Conservation (phyloP, 192 early-diverging fungal genomes). For the Coemansia erecta region DNA sequence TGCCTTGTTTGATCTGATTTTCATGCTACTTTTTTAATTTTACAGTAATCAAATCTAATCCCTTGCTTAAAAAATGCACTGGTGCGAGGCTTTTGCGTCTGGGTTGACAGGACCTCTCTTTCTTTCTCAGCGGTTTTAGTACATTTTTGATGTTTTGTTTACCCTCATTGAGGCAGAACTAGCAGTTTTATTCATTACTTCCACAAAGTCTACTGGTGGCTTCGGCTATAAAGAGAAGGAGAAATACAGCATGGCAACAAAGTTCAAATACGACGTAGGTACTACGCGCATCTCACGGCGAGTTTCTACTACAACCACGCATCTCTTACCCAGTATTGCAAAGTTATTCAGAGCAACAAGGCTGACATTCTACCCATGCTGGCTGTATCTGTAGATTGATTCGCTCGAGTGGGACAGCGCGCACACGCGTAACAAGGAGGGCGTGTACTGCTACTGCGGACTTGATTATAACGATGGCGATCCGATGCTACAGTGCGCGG, state of each 20-base stretch:
- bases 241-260: conserved; percentile 19
- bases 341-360: not conserved
- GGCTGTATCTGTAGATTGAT: conserved; percentile 30
- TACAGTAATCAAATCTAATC: not conserved
- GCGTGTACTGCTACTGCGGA: conserved; percentile 81
- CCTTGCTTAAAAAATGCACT: too few relatives aligned
- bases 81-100: not conserved
- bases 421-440: conserved; percentile 61
- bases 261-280: conserved; percentile 51
- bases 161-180: conserved; percentile 5
- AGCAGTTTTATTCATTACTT: not conserved
- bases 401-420: conserved; percentile 54
- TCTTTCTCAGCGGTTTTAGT: not conserved
- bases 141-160: conserved; percentile 3
- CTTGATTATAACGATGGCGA: conserved; percentile 58
- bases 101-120: not conserved
- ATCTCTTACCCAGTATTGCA: not conserved
- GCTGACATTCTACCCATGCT: not conserved
- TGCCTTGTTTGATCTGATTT: conserved; percentile 28
- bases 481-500: conserved; percentile 65
- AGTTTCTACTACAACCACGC: not conserved
- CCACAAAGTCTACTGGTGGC: not conserved
- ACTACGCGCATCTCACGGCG: not conserved
- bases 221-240: not conserved
- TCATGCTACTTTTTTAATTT: not conserved